Evolutionary conservation across 306 rosid species (phyloP), one percentile per base, ranked within the genome.

Genomic region (Vigna radiata): DNA sequence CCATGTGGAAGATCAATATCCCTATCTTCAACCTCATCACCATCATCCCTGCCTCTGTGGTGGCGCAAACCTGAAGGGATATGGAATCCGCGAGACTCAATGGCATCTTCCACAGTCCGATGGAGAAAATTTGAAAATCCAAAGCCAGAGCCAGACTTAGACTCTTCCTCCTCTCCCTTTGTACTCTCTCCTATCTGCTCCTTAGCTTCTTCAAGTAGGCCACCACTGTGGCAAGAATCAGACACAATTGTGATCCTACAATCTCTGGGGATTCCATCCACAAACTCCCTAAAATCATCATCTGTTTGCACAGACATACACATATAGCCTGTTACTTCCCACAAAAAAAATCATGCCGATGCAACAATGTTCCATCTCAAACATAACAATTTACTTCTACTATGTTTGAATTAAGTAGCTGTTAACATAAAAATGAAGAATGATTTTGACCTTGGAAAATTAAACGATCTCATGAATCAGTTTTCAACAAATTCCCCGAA

Each of bases 151-250:
- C 81, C 91, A 23, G 83, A 83, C 37, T 75, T 25, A 12, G 87
- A 88, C 1, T 78, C 33, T 18, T 71, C 18, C 43, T 59, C 83
- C 5, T 47, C 77, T 62, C 68, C 67, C 72, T 74, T 88, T 18
- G 91, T 88, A 80, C 98, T 94, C 70, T 94, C 93, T 29, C 98
- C 98, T 13, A 94, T 94, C 87, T 94, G 96, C 76, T 94, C 98
- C 77, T 85, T 85, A 0, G 90, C 78, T 17, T 85, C 90, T 48
- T 90, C 90, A 72, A 94, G 72, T 8, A 92, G 86, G 11, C 97
- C 97, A 18, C 97, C 98, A 29, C 98, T 94, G 72, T 94, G 98
- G 80, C 98, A 95, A 14, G 99, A 95, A 85, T 95, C 99, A 0
- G 99, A 95, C 10, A 95, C 88, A 19, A 95, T 88, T 16, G 97